Evolutionary conservation across 140 eudicot genomes (phyloP).

Genomic region (Bidens hawaiensis): DNA sequence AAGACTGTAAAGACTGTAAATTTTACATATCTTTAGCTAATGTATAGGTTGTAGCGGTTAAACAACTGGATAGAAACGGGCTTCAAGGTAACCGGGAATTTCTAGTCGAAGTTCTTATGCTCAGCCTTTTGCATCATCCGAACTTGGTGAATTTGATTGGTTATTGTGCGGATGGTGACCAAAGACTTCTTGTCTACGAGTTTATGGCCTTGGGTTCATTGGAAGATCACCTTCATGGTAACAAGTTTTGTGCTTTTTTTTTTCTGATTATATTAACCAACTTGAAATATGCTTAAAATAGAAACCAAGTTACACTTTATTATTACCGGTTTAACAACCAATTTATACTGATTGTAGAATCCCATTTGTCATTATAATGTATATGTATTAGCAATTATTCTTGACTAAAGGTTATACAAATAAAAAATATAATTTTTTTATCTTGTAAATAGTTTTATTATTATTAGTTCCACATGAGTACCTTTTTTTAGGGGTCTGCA

Average conservation of each 20-base stretch:
- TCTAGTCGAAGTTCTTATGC: conserved; percentile 94
- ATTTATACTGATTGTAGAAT: neutral
- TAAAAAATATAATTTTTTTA: too few relatives aligned
- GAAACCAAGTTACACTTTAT: neutral
- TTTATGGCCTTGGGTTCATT: conserved; percentile 88
- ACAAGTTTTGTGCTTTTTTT: neutral
- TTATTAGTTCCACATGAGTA: neutral
- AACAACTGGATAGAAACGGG: conserved; percentile 91
- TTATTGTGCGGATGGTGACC: conserved; percentile 96
- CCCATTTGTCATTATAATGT: neutral
- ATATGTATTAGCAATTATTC: neutral
- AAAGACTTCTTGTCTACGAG: conserved; percentile 89
- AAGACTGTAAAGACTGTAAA: neutral
- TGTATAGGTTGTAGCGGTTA: conserved; percentile 78
- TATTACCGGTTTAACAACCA: too few relatives aligned
- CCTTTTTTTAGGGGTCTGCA: neutral
- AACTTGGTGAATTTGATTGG: conserved; percentile 80
- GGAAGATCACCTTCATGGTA: conserved; percentile 98
- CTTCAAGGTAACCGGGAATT: conserved; percentile 95
- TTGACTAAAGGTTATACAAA: neutral
- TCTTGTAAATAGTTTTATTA: neutral
- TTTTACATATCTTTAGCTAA: neutral
- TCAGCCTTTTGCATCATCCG: conserved; percentile 88
- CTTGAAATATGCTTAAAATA: too few relatives aligned
- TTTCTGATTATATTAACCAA: neutral